These are phyloP conservation scores for Bimuria novae-zelandiae DNA, from an alignment of 2,329 filamentous ascomycete genomes.

Conservation along the genomic window DNA sequence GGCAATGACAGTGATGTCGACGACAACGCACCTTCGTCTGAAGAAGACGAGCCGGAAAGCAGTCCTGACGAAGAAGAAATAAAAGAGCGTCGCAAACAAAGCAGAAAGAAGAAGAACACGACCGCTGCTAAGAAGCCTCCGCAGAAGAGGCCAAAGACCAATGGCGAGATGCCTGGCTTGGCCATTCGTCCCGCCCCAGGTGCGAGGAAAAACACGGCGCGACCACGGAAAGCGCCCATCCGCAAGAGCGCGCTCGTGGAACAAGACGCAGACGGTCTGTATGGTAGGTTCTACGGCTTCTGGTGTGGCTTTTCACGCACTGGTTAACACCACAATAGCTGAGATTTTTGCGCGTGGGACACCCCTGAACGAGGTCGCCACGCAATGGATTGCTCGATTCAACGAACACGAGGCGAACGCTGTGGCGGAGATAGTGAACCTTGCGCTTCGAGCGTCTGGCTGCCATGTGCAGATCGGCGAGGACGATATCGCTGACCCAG, in stretches of 20 bases:
- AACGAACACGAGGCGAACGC: conserved; percentile 59
- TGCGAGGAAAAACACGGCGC: conserved; percentile 49
- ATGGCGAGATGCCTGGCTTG: conserved; percentile 56
- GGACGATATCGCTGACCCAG: conserved; percentile 86
- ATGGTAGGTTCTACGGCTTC: conserved; percentile 48
- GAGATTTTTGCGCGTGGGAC: conserved; percentile 64
- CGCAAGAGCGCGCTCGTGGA: conserved; percentile 56
- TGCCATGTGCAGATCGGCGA: conserved; percentile 78
- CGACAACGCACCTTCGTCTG: conserved; percentile 28
- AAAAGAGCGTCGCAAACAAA: conserved; percentile 39
- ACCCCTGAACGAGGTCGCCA: conserved; percentile 60
- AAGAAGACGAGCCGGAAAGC: conserved; percentile 38
- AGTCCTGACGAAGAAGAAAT: conserved; percentile 47
- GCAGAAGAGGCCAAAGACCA: conserved; percentile 60
- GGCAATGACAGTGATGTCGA: conserved; percentile 38
- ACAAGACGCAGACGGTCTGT: conserved; percentile 60
- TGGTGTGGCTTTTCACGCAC: background rate
- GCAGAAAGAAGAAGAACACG: conserved; percentile 40
- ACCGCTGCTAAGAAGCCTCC: conserved; percentile 44
- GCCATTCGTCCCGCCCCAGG: conserved; percentile 56
- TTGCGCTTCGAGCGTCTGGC: conserved; percentile 71
- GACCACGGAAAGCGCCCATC: conserved; percentile 54
- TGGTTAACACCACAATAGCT: conserved; percentile 47
- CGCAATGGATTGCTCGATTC: conserved; percentile 62
- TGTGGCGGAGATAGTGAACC: conserved; percentile 64